A percentile compares a stretch with the other conserved stretches of the same genome.
phyloP scores from a whole-genome alignment of 192 early-diverging fungal genomes.

The Umbelopsis ramanniana region DNA sequence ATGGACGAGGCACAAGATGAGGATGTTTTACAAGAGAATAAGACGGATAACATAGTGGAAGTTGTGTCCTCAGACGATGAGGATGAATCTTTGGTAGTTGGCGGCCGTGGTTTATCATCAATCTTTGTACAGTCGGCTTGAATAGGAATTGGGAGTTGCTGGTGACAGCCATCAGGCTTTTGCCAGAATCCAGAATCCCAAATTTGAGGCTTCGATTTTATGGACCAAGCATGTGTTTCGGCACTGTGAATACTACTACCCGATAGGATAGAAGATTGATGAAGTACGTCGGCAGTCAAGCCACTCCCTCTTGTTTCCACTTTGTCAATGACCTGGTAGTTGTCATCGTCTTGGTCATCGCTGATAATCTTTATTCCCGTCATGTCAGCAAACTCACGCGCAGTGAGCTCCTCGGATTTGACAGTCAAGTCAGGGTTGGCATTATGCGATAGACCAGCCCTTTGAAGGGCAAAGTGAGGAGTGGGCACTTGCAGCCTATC shows the following conservation, averaged over 20 bases:
- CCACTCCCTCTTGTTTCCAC: slow-evolving; percentile 7
- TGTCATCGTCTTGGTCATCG: not conserved
- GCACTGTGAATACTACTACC: slow-evolving; percentile 12
- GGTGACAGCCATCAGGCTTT: slow-evolving; percentile 14
- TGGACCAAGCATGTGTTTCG: slow-evolving; percentile 13
- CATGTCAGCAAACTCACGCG: slow-evolving; percentile 34
- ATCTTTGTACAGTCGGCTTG: not conserved
- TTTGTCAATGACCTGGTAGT: slow-evolving; percentile 1
- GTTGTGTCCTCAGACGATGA: slow-evolving; percentile 11
- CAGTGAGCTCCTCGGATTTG: slow-evolving; percentile 36
- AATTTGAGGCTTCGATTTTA: slow-evolving; percentile 24
- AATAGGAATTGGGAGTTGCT: not conserved
- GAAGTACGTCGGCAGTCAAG: not conserved
- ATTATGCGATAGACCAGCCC: not conserved
- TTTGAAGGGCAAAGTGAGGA: not conserved
- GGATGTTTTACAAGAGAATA: slow-evolving; percentile 5
- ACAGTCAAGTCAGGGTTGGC: slow-evolving; percentile 11
- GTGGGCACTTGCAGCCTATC: slow-evolving; percentile 1
- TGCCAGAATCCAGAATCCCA: slow-evolving; percentile 35
- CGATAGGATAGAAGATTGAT: not conserved
- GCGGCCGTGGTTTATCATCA: slow-evolving; percentile 21
- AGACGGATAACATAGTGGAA: not conserved
- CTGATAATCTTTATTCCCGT: slow-evolving; percentile 32
- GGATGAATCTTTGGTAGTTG: not conserved
- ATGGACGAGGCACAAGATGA: slow-evolving; percentile 10